These are phyloP conservation scores for Penicillium sumatraense DNA, from an alignment of 2,329 filamentous ascomycete genomes.

Conservation along the genomic window DNA sequence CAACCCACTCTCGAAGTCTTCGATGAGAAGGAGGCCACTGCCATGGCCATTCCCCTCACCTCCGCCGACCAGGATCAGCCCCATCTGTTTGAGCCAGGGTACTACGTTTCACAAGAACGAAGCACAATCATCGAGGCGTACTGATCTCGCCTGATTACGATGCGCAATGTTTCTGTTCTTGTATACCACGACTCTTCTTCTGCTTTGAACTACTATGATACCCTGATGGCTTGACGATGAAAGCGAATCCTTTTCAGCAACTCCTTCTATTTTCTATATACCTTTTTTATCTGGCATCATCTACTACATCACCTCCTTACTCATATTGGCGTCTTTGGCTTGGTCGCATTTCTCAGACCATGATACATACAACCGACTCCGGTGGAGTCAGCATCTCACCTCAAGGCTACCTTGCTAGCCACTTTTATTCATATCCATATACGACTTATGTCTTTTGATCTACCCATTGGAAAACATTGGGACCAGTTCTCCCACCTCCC, in stretches of 20 bases:
- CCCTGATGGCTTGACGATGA: constrained; percentile 25
- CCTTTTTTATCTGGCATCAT: neutral
- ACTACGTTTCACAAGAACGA: constrained; percentile 52
- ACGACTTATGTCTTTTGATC: neutral
- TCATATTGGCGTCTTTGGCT: constrained; percentile 22
- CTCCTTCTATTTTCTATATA: constrained; percentile 2
- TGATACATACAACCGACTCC: constrained; percentile 3
- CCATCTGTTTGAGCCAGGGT: constrained; percentile 54
- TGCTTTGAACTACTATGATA: constrained; percentile 24
- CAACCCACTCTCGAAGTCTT: constrained; percentile 62
- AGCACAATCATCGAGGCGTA: constrained; percentile 56
- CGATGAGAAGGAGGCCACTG: constrained; percentile 59
- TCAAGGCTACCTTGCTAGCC: constrained; percentile 1
- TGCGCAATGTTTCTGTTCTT: constrained; percentile 19
- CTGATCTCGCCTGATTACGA: constrained; percentile 31
- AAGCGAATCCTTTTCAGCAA: constrained; percentile 14
- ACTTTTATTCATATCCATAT: neutral
- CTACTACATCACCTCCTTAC: constrained; percentile 5
- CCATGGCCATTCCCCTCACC: constrained; percentile 45
- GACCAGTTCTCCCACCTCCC: constrained; percentile 22
- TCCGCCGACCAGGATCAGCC: constrained; percentile 45
- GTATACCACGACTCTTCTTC: constrained; percentile 22
- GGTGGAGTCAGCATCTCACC: constrained; percentile 8
- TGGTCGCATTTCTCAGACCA: constrained; percentile 10
- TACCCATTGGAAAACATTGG: neutral